Evolutionary conservation across 1,284 basidiomycete species (phyloP).

Genomic region (Moesziomyces aphidis): DNA sequence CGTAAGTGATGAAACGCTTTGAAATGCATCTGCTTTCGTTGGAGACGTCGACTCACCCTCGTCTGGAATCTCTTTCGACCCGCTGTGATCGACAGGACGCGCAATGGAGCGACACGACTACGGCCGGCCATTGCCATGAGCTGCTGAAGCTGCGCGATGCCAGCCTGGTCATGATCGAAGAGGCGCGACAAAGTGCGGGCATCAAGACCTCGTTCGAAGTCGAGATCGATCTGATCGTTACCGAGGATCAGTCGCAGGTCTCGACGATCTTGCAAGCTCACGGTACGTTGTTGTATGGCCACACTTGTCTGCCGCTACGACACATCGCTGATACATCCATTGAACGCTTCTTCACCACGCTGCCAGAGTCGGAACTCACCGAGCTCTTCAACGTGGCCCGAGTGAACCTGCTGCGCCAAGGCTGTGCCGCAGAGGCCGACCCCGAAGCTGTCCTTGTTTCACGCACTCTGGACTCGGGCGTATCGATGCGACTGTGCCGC

Average conservation of each 20-base stretch:
- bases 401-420: slow-evolving; percentile 28
- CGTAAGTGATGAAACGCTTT: neutral
- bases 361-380: slow-evolving; percentile 29
- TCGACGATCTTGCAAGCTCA: slow-evolving; percentile 3
- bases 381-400: slow-evolving; percentile 56
- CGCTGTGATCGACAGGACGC: slow-evolving; percentile 7
- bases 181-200: slow-evolving; percentile 39
- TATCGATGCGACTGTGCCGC: slow-evolving; percentile 34
- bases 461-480: slow-evolving; percentile 4
- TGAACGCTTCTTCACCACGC: too few relatives aligned
- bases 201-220: slow-evolving; percentile 53
- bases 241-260: slow-evolving; percentile 1
- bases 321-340: neutral
- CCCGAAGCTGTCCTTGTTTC: neutral
- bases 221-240: slow-evolving; percentile 36
- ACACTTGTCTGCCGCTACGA: too few relatives aligned
- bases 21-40: neutral
- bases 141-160: slow-evolving; percentile 45
- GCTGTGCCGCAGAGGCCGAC: neutral
- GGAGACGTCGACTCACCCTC: neutral
- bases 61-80: slow-evolving; percentile 4
- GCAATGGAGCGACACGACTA: slow-evolving; percentile 27
- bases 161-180: slow-evolving; percentile 43
- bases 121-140: slow-evolving; percentile 16
- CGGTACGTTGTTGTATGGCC: neutral